A percentile compares a stretch with the other conserved stretches of the same genome.
Evolutionary conservation across 371 early-diverging fungal species (phyloP).

Genomic region (Coemansia linderi): DNA sequence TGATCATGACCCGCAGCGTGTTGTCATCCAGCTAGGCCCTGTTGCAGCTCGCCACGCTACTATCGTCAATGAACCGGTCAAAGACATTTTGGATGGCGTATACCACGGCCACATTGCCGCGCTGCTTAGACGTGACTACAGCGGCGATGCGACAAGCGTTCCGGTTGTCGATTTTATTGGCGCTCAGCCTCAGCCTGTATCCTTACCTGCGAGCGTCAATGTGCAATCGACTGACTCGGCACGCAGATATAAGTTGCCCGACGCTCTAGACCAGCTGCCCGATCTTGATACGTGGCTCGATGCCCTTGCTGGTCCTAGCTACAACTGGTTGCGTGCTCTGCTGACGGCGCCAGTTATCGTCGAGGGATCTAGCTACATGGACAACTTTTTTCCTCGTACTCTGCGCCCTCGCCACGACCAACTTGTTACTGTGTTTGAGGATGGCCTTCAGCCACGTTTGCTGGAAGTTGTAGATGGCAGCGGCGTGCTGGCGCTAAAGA

Average conservation of each 20-base stretch:
- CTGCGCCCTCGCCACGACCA: conserved; percentile 83
- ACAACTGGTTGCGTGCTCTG: conserved; percentile 87
- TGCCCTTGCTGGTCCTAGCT: conserved; percentile 67
- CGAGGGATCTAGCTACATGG: conserved; percentile 72
- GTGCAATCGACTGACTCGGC: conserved; percentile 20
- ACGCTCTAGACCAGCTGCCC: no score
- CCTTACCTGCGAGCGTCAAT: conserved; percentile 14
- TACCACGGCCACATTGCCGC: conserved; percentile 77
- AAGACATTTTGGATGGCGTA: conserved; percentile 83
- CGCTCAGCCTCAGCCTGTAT: conserved; percentile 11
- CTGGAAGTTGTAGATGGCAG: no score
- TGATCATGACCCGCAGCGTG: conserved; percentile 70
- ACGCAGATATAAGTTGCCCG: no score
- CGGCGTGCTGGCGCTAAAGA: no score
- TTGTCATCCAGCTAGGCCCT: conserved; percentile 73
- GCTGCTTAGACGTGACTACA: conserved; percentile 76
- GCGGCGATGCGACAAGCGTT: conserved; percentile 60
- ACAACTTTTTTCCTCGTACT: conserved; percentile 78
- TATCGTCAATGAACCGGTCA: conserved; percentile 81
- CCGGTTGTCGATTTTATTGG: conserved; percentile 82
- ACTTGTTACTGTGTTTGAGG: conserved; percentile 69
- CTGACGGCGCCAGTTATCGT: conserved; percentile 80
- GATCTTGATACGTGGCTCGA: no score
- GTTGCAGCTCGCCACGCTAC: no score
- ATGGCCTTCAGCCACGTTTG: conserved; percentile 43